A percentile compares a stretch with the other conserved stretches of the same genome.
phyloP scores from a whole-genome alignment of 2,329 filamentous ascomycete genomes.

The Biscogniauxia mediterranea region DNA sequence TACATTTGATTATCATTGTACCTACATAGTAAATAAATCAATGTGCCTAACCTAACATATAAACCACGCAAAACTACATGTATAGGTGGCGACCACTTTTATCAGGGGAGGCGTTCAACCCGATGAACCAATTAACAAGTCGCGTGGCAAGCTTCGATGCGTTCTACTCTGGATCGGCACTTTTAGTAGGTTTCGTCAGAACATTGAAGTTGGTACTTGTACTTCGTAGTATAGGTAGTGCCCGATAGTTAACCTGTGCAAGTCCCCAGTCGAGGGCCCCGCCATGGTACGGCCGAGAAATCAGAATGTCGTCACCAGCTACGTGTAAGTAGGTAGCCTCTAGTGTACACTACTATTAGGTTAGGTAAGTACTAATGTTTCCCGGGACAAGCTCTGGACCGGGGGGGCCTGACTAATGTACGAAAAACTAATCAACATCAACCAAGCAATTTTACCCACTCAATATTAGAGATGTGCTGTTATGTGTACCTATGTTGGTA shows the following conservation, averaged over 20 bases:
- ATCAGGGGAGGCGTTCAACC: not conserved
- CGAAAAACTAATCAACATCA: not conserved
- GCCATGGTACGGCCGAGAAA: constrained; percentile 3
- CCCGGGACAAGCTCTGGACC: not conserved
- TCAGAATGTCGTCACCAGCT: constrained; percentile 17
- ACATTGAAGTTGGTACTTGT: not conserved
- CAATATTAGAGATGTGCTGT: not conserved
- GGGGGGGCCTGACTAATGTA: not conserved
- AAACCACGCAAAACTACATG: not conserved
- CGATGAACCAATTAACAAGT: not conserved
- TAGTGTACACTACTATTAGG: too few species aligned
- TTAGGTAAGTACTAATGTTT: too few species aligned
- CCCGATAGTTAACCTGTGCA: not conserved
- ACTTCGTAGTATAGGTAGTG: not conserved
- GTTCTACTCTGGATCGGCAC: not conserved
- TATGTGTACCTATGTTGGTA: too few species aligned
- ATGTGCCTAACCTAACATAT: not conserved
- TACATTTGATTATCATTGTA: too few species aligned
- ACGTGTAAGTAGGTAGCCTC: not conserved
- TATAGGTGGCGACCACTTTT: not conserved
- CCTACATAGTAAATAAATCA: not conserved
- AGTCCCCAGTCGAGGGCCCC: not conserved
- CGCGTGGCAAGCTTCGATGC: not conserved
- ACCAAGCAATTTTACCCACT: not conserved
- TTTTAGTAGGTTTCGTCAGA: not conserved